phyloP scores from a whole-genome alignment of 192 early-diverging fungal species.

The Coemansia sp. region DNA sequence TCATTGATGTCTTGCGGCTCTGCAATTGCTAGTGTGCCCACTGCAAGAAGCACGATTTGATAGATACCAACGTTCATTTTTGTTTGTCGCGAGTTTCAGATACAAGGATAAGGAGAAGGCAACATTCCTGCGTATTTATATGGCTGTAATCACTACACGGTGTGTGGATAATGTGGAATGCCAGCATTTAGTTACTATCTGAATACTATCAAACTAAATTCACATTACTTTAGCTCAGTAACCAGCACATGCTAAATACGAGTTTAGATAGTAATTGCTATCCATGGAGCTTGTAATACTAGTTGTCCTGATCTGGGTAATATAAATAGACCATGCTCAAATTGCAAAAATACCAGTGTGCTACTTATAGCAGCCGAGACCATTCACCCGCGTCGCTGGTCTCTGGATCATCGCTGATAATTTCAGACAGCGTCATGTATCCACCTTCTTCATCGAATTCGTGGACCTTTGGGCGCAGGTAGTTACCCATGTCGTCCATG shows the following conservation, averaged over 20 bases:
- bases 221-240: too few species aligned
- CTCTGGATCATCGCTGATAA: constrained; percentile 38
- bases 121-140: too few species aligned
- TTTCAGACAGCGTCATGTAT: constrained; percentile 39
- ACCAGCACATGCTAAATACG: too few species aligned
- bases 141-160: too few species aligned
- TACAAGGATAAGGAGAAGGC: too few species aligned
- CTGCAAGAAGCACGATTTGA: neutral
- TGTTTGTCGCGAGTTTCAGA: neutral
- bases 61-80: neutral
- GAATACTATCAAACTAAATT: too few species aligned
- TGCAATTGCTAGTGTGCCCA: neutral
- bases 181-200: too few species aligned
- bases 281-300: neutral
- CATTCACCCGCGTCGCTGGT: constrained; percentile 34
- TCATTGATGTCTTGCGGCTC: neutral
- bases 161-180: too few species aligned
- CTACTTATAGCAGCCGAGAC: constrained; percentile 17
- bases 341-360: constrained; percentile 9
- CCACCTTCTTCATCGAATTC: constrained; percentile 34
- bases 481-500: neutral
- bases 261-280: too few species aligned
- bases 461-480: constrained; percentile 5
- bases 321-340: neutral
- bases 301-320: neutral